Evolutionary conservation across 2,329 filamentous ascomycete genomes (phyloP), one percentile per base, ranked within the genome.

Genomic region (Rachicladosporium sp.): DNA sequence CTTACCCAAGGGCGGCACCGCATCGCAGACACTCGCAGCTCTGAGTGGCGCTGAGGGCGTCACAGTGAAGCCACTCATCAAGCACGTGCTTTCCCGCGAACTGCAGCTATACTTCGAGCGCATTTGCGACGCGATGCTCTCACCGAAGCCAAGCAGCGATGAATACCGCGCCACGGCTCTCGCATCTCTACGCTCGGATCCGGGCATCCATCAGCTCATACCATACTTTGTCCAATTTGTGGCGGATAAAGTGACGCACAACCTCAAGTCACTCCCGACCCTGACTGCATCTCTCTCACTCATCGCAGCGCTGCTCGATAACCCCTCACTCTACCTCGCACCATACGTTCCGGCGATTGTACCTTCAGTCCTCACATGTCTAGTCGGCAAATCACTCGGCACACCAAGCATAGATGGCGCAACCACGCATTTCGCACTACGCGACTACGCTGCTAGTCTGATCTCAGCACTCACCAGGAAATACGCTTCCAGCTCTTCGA

Each of bases 201-300:
- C 91, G 0, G 89, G 89, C 30, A 74, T 96, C 31, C 91, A 98
- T 58, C 91, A 98, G 62, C 76, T 98, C 7, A 79, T 94, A 21
- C 91, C 91, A 0, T 98, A 98, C 64, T 95, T 96, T 53, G 81
- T 94, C 43, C 87, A 93, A 59, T 96, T 94, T 60, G 82, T 96
- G 53, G 81, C 87, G 12, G 89, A 95, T 59, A 91, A 94, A 62
- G 86, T 98, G 37, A 96, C 91, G 1, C 91, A 98, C 60, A 82
- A 80, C 50, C 73, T 94, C 48, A 88, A 93, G 63, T 84, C 93
- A 59, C 73, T 88, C 2, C 95, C 95, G 57, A 77, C 87, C 4
- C 70, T 98, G 13, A 80, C 78, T 12, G 86, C 93, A 59, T 91
- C 93, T 76, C 89, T 98, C 82, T 80, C 87, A 53, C 76, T 96